Conservation (phyloP, 208 protist genomes). For the Leishmania major region DNA sequence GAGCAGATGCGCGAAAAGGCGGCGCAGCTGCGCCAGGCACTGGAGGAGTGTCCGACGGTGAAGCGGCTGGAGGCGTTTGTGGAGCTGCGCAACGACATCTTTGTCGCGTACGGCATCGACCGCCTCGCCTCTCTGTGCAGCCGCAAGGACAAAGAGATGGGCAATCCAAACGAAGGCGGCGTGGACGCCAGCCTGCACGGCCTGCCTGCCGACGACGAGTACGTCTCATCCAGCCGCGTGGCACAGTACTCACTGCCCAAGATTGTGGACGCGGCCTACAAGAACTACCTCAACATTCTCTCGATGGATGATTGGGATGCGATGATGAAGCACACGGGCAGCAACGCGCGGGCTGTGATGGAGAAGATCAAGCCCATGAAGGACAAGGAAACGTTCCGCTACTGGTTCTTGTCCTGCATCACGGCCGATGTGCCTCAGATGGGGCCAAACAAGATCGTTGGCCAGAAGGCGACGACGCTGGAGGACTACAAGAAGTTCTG, state of each 20-base stretch:
- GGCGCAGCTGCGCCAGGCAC: constrained; percentile 44
- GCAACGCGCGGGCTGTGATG: constrained; percentile 43
- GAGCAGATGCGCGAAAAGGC: constrained; percentile 76
- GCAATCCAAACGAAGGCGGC: constrained; percentile 73
- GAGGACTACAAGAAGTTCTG: constrained; percentile 86
- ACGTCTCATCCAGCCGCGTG: constrained; percentile 52
- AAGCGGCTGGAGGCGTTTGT: constrained; percentile 68
- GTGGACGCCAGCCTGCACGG: constrained; percentile 44
- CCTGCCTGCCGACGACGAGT: constrained; percentile 53
- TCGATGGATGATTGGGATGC: constrained; percentile 65
- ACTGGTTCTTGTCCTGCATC: constrained; percentile 84
- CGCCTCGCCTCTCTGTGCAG: constrained; percentile 72
- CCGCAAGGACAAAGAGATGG: constrained; percentile 71
- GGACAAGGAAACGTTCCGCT: constrained; percentile 78
- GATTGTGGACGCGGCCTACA: constrained; percentile 73
- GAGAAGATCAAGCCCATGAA: constrained; percentile 62
- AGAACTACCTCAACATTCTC: constrained; percentile 78
- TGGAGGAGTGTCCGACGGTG: constrained; percentile 60
- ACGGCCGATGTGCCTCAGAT: constrained; percentile 79
- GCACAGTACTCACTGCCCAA: constrained; percentile 86
- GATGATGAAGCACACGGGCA: constrained; percentile 49
- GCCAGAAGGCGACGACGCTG: constrained; percentile 59
- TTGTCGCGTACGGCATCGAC: constrained; percentile 71
- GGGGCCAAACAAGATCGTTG: constrained; percentile 88
- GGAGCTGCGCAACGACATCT: constrained; percentile 64